Evolutionary conservation across 305 asterid genomes (phyloP), one percentile per base, ranked within the genome.

Genomic region (Fraxinus dipetala): DNA sequence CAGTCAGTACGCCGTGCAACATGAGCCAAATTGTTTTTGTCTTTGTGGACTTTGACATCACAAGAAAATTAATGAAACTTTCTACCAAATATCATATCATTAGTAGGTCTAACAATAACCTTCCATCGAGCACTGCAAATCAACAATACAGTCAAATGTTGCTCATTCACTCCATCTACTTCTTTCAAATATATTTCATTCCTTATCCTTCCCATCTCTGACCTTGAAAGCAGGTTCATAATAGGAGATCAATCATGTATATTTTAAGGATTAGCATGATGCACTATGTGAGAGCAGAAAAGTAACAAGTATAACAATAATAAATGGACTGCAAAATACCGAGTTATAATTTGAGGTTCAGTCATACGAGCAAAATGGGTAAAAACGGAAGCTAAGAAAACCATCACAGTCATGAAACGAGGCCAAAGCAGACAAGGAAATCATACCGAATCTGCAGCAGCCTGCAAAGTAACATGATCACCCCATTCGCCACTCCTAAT

Each of bases 401-500:
- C 38, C 30, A 67, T 59, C 14, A 59, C 16, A 67, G 20, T 26
- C 38, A 28, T 67, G 20, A 28, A 67, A 67, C 10, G 5, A 10
- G 36, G 36, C n/a, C 35, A 78, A 76, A 67, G n/a, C 69, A 61
- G 70, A 74, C 77, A 34, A 4, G 20, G 36, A 51, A 63, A 45
- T 80, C 85, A 72, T 92, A 94, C 98, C 67, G 94, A 91, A 89
- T 94, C 98, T 22, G 98, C 93, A 83, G 98, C 97, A 81, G 98
- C 98, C 90, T 93, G 98, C 89, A 94, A 79, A 45, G 98, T 93
- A 85, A 94, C 97, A 84, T 95, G 98, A 90, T 95, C 98, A 85
- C 98, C 98, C 98, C 98, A 95, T 85, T 93, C 98, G n/a, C 98
- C 97, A 13, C 80, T 89, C 95, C 98, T 95, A 84, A 56, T 77